Conservation (phyloP, 1,284 basidiomycete species). For the Mycena citricolor region DNA sequence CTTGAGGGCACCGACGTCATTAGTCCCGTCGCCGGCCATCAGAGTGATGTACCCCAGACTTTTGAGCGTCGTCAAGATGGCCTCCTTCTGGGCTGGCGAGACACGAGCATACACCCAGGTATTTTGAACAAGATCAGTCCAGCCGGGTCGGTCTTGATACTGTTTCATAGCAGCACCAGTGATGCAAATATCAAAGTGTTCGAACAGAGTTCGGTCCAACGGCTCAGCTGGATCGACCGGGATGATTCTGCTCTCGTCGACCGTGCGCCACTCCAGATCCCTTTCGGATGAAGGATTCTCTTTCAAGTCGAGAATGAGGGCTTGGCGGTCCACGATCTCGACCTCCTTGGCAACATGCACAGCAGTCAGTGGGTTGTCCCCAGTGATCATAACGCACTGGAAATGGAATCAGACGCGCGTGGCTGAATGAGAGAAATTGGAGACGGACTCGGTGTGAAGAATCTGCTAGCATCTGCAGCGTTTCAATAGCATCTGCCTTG, state of each 20-base stretch:
- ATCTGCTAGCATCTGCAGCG: constrained; percentile 89
- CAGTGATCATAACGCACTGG: constrained; percentile 96
- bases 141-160: constrained; percentile 64
- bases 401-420: constrained; percentile 14
- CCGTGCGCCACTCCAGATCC: constrained; percentile 89
- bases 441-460: constrained; percentile 86
- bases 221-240: constrained; percentile 77
- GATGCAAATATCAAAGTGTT: constrained; percentile 90
- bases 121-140: constrained; percentile 82
- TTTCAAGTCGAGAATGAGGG: constrained; percentile 84
- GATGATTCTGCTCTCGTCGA: constrained; percentile 86
- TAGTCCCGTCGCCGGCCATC: constrained; percentile 97
- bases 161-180: constrained; percentile 91
- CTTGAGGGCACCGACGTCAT: constrained; percentile 95
- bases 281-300: constrained; percentile 73
- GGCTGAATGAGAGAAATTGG: neutral
- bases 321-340: constrained; percentile 93
- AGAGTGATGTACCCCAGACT: constrained; percentile 86
- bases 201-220: constrained; percentile 74
- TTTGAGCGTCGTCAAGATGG: constrained; percentile 87
- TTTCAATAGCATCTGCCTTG: constrained; percentile 87
- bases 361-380: constrained; percentile 94
- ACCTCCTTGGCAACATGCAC: constrained; percentile 93
- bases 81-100: constrained; percentile 93
- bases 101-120: constrained; percentile 98